Conservation (phyloP, 441 rosid genomes). For the Mallotus repandus region DNA sequence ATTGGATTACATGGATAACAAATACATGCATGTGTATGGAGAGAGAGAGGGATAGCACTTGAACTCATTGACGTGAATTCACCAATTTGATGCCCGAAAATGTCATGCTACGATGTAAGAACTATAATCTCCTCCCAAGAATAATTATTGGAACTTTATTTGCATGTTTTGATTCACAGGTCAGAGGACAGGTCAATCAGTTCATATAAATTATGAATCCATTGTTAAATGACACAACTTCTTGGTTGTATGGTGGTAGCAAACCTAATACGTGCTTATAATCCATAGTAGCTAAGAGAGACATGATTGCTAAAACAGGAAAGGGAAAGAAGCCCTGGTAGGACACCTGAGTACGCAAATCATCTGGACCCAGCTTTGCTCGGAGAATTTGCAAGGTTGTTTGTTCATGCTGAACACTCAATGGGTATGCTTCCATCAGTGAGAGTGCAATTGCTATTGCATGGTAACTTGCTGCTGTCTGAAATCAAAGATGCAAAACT, state of each 20-base stretch:
- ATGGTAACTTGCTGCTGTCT: conserved; percentile 82
- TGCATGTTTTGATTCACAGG: not conserved
- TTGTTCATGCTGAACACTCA: conserved; percentile 74
- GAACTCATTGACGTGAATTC: not conserved
- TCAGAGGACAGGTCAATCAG: not conserved
- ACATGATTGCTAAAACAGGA: conserved; percentile 51
- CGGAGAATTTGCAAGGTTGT: conserved; percentile 64
- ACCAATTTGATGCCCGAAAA: not conserved
- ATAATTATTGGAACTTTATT: not conserved
- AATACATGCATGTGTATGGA: not conserved
- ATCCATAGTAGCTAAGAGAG: not conserved
- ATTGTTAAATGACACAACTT: not conserved
- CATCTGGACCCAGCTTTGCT: conserved; percentile 63
- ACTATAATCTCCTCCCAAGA: not conserved
- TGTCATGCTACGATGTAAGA: not conserved
- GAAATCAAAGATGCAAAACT: conserved; percentile 26
- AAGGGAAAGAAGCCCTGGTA: conserved; percentile 40
- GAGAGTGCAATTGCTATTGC: conserved; percentile 82
- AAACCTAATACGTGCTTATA: not conserved
- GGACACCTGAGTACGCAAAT: conserved; percentile 67
- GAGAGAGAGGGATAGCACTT: not conserved
- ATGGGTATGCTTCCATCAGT: conserved; percentile 71
- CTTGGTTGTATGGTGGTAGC: not conserved
- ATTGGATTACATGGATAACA: not conserved
- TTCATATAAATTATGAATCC: not conserved